A percentile compares a stretch with the other conserved stretches of the same genome.
Conservation (phyloP, 352 stramenopile species). For the Phytophthora pluvialis region DNA sequence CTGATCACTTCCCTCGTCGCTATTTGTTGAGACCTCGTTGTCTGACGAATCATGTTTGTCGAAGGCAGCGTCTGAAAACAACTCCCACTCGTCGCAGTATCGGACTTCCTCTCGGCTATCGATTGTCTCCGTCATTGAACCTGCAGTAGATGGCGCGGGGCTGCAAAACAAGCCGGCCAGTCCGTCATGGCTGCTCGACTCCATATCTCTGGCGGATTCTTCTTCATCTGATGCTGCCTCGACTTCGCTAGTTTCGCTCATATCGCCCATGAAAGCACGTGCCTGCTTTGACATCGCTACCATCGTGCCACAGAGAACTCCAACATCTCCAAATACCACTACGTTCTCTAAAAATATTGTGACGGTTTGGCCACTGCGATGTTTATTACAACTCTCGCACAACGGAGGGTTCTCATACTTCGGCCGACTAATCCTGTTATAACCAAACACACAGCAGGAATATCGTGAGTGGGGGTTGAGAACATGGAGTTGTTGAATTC, state of each 20-base stretch:
- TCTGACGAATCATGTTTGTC: slow-evolving; percentile 9
- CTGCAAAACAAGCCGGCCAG: not conserved
- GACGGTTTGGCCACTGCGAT: slow-evolving; percentile 18
- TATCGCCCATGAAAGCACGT: slow-evolving; percentile 11
- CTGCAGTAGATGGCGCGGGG: slow-evolving; percentile 29
- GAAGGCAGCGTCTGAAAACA: slow-evolving; percentile 26
- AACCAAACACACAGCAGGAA: slow-evolving; percentile 2
- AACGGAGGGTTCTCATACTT: slow-evolving; percentile 1
- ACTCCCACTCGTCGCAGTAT: slow-evolving; percentile 49
- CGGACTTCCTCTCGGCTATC: slow-evolving; percentile 45
- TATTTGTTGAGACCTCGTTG: slow-evolving; percentile 4
- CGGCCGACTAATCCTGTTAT: slow-evolving; percentile 31
- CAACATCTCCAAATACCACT: slow-evolving; percentile 17
- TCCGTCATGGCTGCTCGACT: not conserved
- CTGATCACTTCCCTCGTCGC: slow-evolving; percentile 2
- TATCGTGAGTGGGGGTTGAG: not conserved
- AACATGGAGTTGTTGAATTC: not conserved
- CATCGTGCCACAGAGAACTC: slow-evolving; percentile 2
- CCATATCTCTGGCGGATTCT: not conserved
- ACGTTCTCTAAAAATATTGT: slow-evolving; percentile 40
- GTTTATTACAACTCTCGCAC: slow-evolving; percentile 21
- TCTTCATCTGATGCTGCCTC: slow-evolving; percentile 17
- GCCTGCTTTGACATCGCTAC: slow-evolving; percentile 7
- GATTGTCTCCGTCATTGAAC: slow-evolving; percentile 48
- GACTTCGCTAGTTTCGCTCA: slow-evolving; percentile 18